Conservation (phyloP, 192 early-diverging fungal genomes). For the Podila epigama region DNA sequence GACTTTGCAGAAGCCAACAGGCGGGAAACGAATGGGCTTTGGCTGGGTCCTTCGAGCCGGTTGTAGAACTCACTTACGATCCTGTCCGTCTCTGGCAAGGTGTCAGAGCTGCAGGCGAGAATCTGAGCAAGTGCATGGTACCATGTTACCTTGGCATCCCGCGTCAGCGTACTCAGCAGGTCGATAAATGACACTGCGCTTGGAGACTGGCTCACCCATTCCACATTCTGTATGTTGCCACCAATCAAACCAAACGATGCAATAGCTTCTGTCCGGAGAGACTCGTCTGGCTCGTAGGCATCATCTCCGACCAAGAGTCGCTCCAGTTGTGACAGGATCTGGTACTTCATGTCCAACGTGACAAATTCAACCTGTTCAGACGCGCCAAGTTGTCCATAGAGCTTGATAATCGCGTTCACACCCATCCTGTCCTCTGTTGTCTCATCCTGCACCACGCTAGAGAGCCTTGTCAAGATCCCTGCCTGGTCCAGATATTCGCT, state of each 20-base stretch:
- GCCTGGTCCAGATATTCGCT: conserved; percentile 28
- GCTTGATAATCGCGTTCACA: conserved; percentile 19
- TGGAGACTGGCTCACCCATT: conserved; percentile 17
- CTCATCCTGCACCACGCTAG: conserved; percentile 7
- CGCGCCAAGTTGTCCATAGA: conserved; percentile 33
- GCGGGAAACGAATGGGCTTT: conserved; percentile 18
- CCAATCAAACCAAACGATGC: conserved; percentile 29
- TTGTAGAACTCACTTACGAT: conserved; percentile 6
- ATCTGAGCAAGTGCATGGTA: conserved; percentile 41
- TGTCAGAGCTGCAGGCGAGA: conserved; percentile 25
- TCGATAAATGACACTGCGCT: conserved; percentile 12
- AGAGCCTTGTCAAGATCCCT: conserved; percentile 16
- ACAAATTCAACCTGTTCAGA: conserved; percentile 12
- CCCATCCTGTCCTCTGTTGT: conserved; percentile 13
- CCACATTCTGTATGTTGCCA: conserved; percentile 30
- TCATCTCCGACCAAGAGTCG: conserved; percentile 12
- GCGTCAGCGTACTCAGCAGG: neutral
- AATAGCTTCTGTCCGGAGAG: conserved; percentile 18
- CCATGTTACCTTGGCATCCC: conserved; percentile 31
- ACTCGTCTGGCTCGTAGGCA: conserved; percentile 16
- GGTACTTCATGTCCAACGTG: conserved; percentile 34
- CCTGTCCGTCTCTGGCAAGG: neutral
- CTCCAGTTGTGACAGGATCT: conserved; percentile 29
- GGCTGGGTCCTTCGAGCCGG: conserved; percentile 13
- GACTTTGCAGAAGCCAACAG: conserved; percentile 30